A percentile compares a stretch with the other conserved stretches of the same genome.
Evolutionary conservation across 495 filamentous ascomycete species (phyloP).

Genomic region (Penicillium goetzii): DNA sequence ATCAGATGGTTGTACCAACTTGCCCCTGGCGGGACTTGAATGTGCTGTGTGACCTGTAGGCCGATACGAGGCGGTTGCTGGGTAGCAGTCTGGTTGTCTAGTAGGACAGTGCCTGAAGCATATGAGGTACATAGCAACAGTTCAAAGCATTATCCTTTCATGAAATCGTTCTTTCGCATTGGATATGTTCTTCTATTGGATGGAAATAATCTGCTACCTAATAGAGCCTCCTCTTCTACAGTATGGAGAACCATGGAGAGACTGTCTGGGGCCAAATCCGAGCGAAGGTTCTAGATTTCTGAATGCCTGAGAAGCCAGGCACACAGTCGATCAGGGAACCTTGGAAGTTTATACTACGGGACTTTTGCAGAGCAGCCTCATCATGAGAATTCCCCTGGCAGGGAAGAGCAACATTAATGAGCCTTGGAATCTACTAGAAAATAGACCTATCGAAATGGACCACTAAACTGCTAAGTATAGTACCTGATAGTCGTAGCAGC

Average conservation of each 20-base stretch:
- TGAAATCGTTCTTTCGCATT: background rate
- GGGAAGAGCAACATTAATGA: background rate
- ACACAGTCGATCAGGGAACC: background rate
- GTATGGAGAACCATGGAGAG: background rate
- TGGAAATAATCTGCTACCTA: background rate
- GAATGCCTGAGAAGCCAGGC: constrained; percentile 7
- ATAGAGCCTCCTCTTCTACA: background rate
- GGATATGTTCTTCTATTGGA: background rate
- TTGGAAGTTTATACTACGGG: background rate
- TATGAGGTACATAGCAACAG: background rate
- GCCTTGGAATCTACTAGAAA: constrained; percentile 2
- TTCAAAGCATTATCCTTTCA: background rate
- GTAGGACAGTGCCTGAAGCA: background rate
- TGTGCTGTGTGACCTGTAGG: background rate
- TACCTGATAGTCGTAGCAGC: background rate
- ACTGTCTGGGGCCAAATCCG: background rate
- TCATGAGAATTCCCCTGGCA: background rate
- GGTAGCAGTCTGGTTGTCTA: background rate
- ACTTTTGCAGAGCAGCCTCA: background rate
- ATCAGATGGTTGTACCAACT: constrained; percentile 2
- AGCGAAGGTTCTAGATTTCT: constrained; percentile 28
- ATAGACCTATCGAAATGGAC: background rate
- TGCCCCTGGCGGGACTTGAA: background rate
- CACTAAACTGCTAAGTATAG: background rate
- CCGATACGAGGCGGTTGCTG: background rate